phyloP scores from a whole-genome alignment of 495 filamentous ascomycete species.

The Bathelium albidoporum region DNA sequence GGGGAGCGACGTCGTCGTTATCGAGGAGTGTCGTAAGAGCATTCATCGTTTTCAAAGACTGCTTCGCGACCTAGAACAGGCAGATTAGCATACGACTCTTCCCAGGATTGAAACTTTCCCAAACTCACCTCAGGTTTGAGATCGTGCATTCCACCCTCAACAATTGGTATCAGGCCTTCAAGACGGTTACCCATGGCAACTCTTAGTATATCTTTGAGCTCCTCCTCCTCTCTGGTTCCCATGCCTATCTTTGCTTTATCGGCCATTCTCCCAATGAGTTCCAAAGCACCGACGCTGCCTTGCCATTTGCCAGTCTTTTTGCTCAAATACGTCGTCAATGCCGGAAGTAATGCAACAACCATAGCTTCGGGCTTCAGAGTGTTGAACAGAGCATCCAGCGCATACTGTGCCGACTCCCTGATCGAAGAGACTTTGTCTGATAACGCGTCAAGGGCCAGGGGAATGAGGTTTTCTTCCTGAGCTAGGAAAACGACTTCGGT shows the following conservation, averaged over 20 bases:
- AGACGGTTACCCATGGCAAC: conserved; percentile 88
- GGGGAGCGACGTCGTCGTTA: conserved; percentile 91
- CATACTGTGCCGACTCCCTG: conserved; percentile 85
- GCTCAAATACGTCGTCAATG: conserved; percentile 59
- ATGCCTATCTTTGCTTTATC: conserved; percentile 80
- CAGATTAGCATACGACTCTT: not conserved
- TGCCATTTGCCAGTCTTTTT: conserved; percentile 90
- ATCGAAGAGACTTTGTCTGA: conserved; percentile 86
- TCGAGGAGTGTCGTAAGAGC: conserved; percentile 81
- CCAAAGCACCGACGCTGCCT: conserved; percentile 74
- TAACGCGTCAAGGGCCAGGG: conserved; percentile 68
- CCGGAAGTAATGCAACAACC: conserved; percentile 67
- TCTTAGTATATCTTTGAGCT: conserved; percentile 74
- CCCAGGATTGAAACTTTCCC: conserved; percentile 18
- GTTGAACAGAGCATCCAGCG: conserved; percentile 76
- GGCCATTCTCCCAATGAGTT: conserved; percentile 79
- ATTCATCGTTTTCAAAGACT: conserved; percentile 81
- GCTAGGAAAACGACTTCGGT: conserved; percentile 73
- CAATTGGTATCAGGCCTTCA: conserved; percentile 80
- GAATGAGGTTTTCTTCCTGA: conserved; percentile 64
- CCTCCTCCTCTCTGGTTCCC: conserved; percentile 67
- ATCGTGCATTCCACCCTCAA: conserved; percentile 92
- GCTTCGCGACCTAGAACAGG: conserved; percentile 51
- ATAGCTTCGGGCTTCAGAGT: conserved; percentile 70
- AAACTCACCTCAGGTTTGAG: conserved; percentile 62